Base-by-base conservation (phyloP, 257 asterid genomes). In the Eucommia ulmoides region DNA sequence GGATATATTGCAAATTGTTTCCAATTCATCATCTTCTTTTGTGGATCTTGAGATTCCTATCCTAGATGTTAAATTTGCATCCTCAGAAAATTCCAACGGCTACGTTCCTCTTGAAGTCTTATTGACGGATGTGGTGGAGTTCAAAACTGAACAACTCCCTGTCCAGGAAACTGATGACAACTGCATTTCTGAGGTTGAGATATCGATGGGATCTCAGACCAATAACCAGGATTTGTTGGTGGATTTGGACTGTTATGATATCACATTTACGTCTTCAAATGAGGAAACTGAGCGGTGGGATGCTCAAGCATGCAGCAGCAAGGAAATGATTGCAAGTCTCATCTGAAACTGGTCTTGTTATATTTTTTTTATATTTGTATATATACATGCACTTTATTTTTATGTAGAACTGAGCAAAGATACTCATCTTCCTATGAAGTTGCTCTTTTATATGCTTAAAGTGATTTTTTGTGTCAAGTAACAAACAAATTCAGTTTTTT, bases 41-140 rank as follows among this genome's bases (percentile, higher is more conserved):
- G n/a, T n/a, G n/a, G n/a, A n/a, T n/a, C 38, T 5, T 12, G 38
- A 29, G 38, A 29, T 29, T 7, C 12, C 38, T 5, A 12, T 29
- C 38, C 8, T 29, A 12, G 72, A 63, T 23, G 93, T 82, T 65
- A 63, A 74, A 41, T 89, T 89, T 64, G 33, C 65, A 41, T 59
- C 70, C 52, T 53, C 66, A 35, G 55, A 46, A 63, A 35, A 42
- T 41, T 23, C 62, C 26, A 41, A 52, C 19, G 47, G 59, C 15
- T 59, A 50, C 46, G 48, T 69, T 24, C 68, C 91, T 48, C 77
- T 89, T 46, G 91, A 78, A 73, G 70, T 71, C 58, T 85, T 84
- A 59, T 63, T 82, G 33, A 67, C 62, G 60, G 89, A 67, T 53
- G 58, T 19, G 52, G 52, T 57, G 15, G 68, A 63, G 19, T 26